These are phyloP conservation scores for Cryphonectria naterciae DNA, from an alignment of 2,329 filamentous ascomycete genomes.

Conservation along the genomic window DNA sequence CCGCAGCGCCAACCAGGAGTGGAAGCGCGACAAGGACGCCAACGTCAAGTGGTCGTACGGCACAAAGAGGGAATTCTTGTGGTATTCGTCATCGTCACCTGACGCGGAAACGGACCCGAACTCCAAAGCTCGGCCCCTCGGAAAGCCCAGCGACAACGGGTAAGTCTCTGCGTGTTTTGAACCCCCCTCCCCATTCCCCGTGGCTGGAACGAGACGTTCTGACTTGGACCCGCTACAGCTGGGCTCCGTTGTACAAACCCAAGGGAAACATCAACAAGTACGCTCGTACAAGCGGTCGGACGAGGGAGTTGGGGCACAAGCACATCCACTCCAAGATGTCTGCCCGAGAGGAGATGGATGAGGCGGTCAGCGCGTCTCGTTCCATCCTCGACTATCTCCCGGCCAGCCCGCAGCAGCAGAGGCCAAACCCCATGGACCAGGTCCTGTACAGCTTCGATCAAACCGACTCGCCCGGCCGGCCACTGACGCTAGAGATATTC, in stretches of 20 bases:
- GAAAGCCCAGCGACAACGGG: conserved; percentile 37
- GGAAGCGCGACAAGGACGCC: conserved; percentile 50
- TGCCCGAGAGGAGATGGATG: conserved; percentile 42
- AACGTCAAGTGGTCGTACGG: conserved; percentile 48
- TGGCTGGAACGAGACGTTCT: conserved; percentile 9
- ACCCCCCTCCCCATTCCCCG: not conserved
- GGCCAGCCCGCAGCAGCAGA: conserved; percentile 30
- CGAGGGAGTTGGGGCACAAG: conserved; percentile 33
- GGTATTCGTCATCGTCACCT: conserved; percentile 1
- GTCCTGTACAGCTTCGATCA: conserved; percentile 51
- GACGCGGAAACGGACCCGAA: conserved; percentile 35
- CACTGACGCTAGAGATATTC: conserved; percentile 46
- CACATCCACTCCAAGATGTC: conserved; percentile 41
- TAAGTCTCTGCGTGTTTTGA: conserved; percentile 34
- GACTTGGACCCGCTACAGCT: conserved; percentile 24
- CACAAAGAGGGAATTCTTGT: conserved; percentile 17
- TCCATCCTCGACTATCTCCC: conserved; percentile 42
- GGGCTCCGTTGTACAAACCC: conserved; percentile 30
- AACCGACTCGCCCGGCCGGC: conserved; percentile 43
- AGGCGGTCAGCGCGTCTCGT: conserved; percentile 40
- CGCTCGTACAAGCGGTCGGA: conserved; percentile 33
- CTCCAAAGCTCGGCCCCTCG: conserved; percentile 42
- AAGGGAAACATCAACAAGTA: conserved; percentile 46
- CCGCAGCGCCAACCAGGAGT: conserved; percentile 47
- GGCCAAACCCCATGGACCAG: conserved; percentile 39